Percentiles rank a stretch among this genome's conserved stretches.
Evolutionary conservation across 495 filamentous ascomycete species (phyloP).

Genomic region (Evansstolkia leycettana): DNA sequence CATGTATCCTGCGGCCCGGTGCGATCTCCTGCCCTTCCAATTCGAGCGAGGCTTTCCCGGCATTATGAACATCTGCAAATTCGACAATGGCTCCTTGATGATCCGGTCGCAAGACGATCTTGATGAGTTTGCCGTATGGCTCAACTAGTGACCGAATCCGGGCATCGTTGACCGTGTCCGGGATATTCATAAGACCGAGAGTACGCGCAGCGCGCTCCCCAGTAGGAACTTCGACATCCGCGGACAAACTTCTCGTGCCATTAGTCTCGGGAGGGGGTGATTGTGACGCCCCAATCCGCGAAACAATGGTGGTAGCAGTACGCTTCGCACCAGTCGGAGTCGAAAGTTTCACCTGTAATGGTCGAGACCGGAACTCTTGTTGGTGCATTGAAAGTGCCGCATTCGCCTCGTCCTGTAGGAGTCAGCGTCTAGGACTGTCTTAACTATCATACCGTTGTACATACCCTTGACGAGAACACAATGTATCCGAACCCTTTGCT

Average conservation of each 20-base stretch:
- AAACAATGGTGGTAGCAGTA: conserved; percentile 29
- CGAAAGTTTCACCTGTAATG: conserved; percentile 57
- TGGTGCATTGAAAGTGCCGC: conserved; percentile 59
- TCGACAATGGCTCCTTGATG: conserved; percentile 85
- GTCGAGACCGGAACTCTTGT: conserved; percentile 54
- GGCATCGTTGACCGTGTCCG: conserved; percentile 54
- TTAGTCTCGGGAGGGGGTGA: conserved; percentile 27
- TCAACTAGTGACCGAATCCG: conserved; percentile 50
- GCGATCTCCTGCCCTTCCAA: conserved; percentile 61
- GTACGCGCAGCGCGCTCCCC: conserved; percentile 39
- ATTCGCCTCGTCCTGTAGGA: conserved; percentile 45
- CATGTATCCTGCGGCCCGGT: conserved; percentile 48
- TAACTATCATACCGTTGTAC: neutral
- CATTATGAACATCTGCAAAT: conserved; percentile 53
- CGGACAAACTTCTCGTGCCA: conserved; percentile 7
- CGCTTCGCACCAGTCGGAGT: conserved; percentile 34
- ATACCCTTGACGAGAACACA: conserved; percentile 58
- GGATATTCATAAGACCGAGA: conserved; percentile 46
- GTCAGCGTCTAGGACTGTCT: conserved; percentile 9
- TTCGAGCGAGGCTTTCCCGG: conserved; percentile 61
- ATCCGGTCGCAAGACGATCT: conserved; percentile 50
- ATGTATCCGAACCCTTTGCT: conserved; percentile 69
- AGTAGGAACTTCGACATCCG: conserved; percentile 15
- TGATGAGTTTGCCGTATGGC: conserved; percentile 40
- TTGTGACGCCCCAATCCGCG: conserved; percentile 20